Conservation (phyloP, 1,139 yeast genomes). For the Diutina sp. region DNA sequence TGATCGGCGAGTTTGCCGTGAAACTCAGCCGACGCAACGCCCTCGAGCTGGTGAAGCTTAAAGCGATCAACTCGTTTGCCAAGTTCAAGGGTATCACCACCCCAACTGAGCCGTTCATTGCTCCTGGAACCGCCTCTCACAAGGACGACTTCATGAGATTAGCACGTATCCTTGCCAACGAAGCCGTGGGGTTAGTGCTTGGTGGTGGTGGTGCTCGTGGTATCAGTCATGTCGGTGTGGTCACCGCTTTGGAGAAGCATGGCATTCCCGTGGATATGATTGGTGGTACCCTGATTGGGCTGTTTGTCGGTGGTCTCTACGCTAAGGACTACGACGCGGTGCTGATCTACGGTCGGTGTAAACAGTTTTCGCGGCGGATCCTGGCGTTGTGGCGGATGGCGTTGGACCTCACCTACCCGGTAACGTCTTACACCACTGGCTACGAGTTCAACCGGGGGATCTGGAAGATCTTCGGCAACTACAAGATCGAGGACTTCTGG, state of each 20-base stretch:
- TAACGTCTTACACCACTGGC: conserved; percentile 90
- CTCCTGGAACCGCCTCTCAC: conserved; percentile 17
- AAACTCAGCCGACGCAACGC: conserved; percentile 19
- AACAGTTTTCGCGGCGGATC: conserved; percentile 72
- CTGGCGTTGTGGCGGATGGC: conserved; percentile 79
- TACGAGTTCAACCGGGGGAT: conserved; percentile 94
- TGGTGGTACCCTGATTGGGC: conserved; percentile 95
- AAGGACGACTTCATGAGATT: conserved; percentile 82
- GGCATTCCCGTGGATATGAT: conserved; percentile 90
- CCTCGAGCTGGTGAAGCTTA: conserved; percentile 20
- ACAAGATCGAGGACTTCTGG: conserved; percentile 95
- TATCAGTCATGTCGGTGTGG: conserved; percentile 79
- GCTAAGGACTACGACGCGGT: conserved; percentile 88
- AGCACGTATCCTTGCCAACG: conserved; percentile 82
- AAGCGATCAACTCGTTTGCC: conserved; percentile 15
- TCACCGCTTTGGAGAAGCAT: conserved; percentile 83
- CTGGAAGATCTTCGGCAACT: conserved; percentile 90
- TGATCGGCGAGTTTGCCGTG: conserved; percentile 26
- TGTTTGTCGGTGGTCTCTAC: conserved; percentile 90
- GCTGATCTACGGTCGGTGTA: conserved; percentile 81
- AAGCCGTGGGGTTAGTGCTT: conserved; percentile 84
- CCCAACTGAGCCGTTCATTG: background rate
- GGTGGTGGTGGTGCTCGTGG: conserved; percentile 99
- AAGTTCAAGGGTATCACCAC: conserved; percentile 8
- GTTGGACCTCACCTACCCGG: conserved; percentile 82